phyloP scores from a whole-genome alignment of 2,329 filamentous ascomycete genomes.

The Ceratocystis ficicola region DNA sequence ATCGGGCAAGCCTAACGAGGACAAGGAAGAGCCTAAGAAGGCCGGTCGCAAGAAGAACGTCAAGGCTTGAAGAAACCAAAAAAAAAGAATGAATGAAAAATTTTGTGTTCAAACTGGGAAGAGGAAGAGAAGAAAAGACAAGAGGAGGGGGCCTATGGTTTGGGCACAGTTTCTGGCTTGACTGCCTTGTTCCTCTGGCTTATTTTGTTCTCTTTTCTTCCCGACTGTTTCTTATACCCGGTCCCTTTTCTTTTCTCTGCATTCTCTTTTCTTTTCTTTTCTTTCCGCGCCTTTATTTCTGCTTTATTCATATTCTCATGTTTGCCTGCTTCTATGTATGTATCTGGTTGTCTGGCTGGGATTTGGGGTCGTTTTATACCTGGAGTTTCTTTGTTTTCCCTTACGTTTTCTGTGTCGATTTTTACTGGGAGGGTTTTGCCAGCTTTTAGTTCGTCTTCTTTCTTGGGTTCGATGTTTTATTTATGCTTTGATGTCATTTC shows the following conservation, averaged over 20 bases:
- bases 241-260: background rate
- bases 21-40: slow-evolving; percentile 48
- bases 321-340: slow-evolving; percentile 14
- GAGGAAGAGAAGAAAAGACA: slow-evolving; percentile 2
- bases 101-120: background rate
- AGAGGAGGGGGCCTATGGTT: background rate
- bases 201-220: slow-evolving; percentile 4
- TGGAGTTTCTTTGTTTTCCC: slow-evolving; percentile 19
- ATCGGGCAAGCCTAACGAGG: slow-evolving; percentile 43
- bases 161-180: background rate
- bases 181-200: background rate
- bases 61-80: slow-evolving; percentile 27
- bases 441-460: background rate
- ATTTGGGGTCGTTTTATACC: slow-evolving; percentile 13
- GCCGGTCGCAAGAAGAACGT: slow-evolving; percentile 46
- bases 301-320: slow-evolving; percentile 10
- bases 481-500: background rate
- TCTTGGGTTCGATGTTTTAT: slow-evolving; percentile 2
- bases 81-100: background rate
- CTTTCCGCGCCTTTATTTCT: slow-evolving; percentile 17
- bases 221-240: slow-evolving; percentile 13
- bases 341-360: slow-evolving; percentile 4
- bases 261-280: background rate
- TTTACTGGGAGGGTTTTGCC: slow-evolving; percentile 12
- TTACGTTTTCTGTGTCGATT: background rate